Percentiles rank a stretch among this genome's conserved stretches.
These are phyloP conservation scores for Carallia brachiata DNA, from an alignment of 345 rosid genomes.

Conservation along the genomic window DNA sequence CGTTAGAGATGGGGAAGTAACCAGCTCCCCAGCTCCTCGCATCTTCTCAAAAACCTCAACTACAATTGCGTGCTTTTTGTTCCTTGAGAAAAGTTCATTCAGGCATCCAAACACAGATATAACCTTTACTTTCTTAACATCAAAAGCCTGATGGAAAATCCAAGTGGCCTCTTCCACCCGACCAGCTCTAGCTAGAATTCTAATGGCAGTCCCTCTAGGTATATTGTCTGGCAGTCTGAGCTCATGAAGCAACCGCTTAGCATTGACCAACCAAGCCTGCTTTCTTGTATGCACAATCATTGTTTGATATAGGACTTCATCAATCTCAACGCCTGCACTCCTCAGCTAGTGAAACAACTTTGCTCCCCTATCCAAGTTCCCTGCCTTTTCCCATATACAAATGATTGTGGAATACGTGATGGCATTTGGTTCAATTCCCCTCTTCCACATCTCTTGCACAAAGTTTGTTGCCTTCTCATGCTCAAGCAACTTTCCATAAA, in stretches of 20 bases:
- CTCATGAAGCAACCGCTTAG: slow-evolving; percentile 84
- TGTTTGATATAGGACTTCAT: slow-evolving; percentile 87
- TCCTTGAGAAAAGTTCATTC: slow-evolving; percentile 77
- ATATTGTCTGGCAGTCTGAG: slow-evolving; percentile 63
- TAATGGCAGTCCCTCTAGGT: slow-evolving; percentile 68
- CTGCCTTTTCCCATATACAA: slow-evolving; percentile 89
- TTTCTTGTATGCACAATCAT: slow-evolving; percentile 90
- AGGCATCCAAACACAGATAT: slow-evolving; percentile 77
- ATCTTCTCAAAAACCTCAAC: slow-evolving; percentile 85
- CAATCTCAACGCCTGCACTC: slow-evolving; percentile 78
- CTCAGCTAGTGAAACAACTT: slow-evolving; percentile 79
- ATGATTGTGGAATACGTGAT: slow-evolving; percentile 85
- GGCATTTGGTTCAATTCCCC: slow-evolving; percentile 83
- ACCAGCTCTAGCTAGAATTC: slow-evolving; percentile 74
- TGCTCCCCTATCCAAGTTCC: slow-evolving; percentile 85
- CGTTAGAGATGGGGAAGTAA: slow-evolving; percentile 61
- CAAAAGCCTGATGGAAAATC: slow-evolving; percentile 82
- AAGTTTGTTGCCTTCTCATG: slow-evolving; percentile 89
- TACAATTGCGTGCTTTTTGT: slow-evolving; percentile 61
- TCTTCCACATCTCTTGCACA: slow-evolving; percentile 79
- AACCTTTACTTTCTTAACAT: slow-evolving; percentile 72
- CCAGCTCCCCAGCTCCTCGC: slow-evolving; percentile 49
- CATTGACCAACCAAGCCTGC: slow-evolving; percentile 80
- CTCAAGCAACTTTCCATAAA: slow-evolving; percentile 82
- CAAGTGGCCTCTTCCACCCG: slow-evolving; percentile 87